Base-by-base conservation (phyloP, 768 basidiomycete genomes). In the Boletus tylopilopsis region DNA sequence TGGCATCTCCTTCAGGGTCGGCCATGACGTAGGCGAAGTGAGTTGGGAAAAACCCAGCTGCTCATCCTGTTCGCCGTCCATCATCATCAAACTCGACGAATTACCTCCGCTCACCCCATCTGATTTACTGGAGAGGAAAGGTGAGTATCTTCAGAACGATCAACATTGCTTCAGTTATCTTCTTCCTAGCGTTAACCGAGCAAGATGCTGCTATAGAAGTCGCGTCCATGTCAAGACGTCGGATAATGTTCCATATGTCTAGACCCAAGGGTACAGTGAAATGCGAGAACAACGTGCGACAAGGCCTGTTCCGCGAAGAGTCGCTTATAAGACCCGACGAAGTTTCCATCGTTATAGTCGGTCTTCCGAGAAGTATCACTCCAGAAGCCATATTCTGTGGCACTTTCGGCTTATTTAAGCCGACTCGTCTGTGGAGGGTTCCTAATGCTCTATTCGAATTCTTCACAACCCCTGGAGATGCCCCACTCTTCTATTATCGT, bases 341-440 rank as follows among this genome's bases (percentile, higher is more conserved):
- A 22, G 58, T 60, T 36, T 47, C 50, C 18, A 55, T 60, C 19
- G 49, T 47, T 4, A 38, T 59, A 34, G 32, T 59, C n/a, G 58
- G 54, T n/a, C 49, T 60, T 27, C 43, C 53, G 19, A 46, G 18
- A 13, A 47, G 53, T 34, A 38, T 49, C 30, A 55, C 45, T 27
- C 55, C 45, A 22, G 56, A 51, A 21, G 16, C 47, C 15, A n/a
- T 51, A 22, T 57, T 57, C 35, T 53, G 49, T 24, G 57, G 56
- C 7, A 57, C 53, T 12, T 43, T 49, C 15, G 55, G 57, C 24
- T 45, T 58, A 22, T 52, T 49, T 16, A 29, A 52, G 15, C 56
- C 50, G 9, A 21, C 50, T 11, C 18, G n/a, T 30, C 35, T 47
- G 13, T 57, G 55, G 50, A 50, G 12, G 29, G 50, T 53, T 19